Evolutionary conservation across 1,284 basidiomycete species (phyloP), one percentile per base, ranked within the genome.

Genomic region (Ceratobasidium papillatum): DNA sequence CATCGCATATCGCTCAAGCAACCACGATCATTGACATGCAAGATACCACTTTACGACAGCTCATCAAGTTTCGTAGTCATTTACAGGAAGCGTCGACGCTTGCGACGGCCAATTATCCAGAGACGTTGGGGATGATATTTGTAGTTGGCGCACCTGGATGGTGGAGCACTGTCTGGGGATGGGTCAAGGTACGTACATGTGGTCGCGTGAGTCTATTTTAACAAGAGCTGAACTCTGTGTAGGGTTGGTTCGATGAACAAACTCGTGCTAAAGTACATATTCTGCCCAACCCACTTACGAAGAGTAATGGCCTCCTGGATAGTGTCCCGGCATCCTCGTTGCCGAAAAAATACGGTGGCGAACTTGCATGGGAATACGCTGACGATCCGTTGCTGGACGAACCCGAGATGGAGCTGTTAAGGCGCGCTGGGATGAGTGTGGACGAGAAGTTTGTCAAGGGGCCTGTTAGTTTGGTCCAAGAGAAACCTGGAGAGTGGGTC

Each of bases 61-160:
- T 94, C 82, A 94, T 91, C 89, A 82, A 84, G 45, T 84, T 93
- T 32, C 87, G 91, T 17, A 82, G 80, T 58, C 92, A 93, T 80
- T 85, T 94, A 12, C 89, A 91, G 78, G 89, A 93, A 78, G 90
- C 92, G 0, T 90, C 90, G 22, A 85, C 84, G 17, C 85, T 94
- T 62, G 91, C 90, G 0, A 92, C 91, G 0, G 90, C 90, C 22
- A 90, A 93, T 78, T 94, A 93, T 79, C 92, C 93, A 1, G 92
- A 94, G 81, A 81, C 80, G 0, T 77, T 81, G 34, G 80, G 79
- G 30, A 74, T 63, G 41, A 78, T 79, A 76, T 89, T 85, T 27
- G 83, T 94, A 71, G 88, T 94, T 54, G 93, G 93, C 76, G 88
- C 91, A 0, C 93, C 93, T 0, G 83, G 87, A 0, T 94, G 92